Base-by-base conservation (phyloP, 441 rosid species). In the Francoa sonchifolia region DNA sequence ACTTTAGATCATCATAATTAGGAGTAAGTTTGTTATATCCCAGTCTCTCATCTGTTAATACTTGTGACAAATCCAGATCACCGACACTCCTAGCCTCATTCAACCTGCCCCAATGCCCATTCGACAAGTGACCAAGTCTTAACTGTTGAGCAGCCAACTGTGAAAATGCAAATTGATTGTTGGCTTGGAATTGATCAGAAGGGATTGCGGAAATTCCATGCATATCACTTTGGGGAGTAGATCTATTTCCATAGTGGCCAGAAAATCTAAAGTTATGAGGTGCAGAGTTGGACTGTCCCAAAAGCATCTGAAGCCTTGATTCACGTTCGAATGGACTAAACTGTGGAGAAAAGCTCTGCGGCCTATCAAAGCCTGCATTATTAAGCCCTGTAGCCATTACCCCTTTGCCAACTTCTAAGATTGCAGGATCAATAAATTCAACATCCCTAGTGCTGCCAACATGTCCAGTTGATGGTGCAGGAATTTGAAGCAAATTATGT, bases 321-420 rank as follows among this genome's bases (percentile, higher is more conserved):
- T 86, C 94, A 56, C 65, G 68, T 44, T 81, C 95, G 39, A 65
- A 74, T 17, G 76, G 45, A 68, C 54, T 57, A 5, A 67, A 50
- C 28, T 67, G 90, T 17, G 67, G 66, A 7, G 75, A 60, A 42
- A 66, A 74, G 42, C 63, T 62, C 12, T 79, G 54, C 40, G 88
- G 76, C 68, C 64, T 38, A 58, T 79, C 94, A 39, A 39, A 36
- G 40, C 4, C 80, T 37, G 71, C 47, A 48, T 58, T 73, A 52
- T 45, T 68, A 56, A 70, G 63, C 51, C 74, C 79, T 68, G 82
- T 58, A 60, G 72, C 40, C 74, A 72, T 48, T n/a, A n/a, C n/a
- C n/a, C 81, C 99, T 73, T 77, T 76, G 39, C 99, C 99, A 66
- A 90, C 90, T 11, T 94, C 98, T 62, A 88, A 62, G 46, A 90